Conservation (phyloP, 202 grass and related monocot species). For the Setaria italica region DNA sequence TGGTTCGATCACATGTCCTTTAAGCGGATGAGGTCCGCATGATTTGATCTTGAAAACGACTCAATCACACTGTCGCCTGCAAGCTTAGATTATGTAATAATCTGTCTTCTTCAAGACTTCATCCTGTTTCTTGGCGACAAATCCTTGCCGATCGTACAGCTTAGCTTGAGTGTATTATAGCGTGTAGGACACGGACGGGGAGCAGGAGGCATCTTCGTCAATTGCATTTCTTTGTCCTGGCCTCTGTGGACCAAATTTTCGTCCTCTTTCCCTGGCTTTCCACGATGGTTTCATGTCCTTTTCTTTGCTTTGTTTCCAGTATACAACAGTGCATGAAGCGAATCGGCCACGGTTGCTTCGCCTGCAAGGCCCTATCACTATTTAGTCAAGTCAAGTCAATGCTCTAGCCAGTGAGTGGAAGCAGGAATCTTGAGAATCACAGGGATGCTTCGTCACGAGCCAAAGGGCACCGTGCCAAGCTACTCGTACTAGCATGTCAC, state of each 20-base stretch:
- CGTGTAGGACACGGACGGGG: neutral
- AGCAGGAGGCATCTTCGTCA: constrained; percentile 10
- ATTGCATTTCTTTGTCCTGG: neutral
- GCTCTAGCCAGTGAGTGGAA: constrained; percentile 12
- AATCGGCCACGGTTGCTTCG: constrained; percentile 40
- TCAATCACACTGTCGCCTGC: neutral
- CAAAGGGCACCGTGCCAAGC: neutral
- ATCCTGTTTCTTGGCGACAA: neutral
- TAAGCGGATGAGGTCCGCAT: too few relatives aligned
- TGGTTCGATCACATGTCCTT: too few relatives aligned
- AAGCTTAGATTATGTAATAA: neutral
- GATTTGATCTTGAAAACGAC: too few relatives aligned
- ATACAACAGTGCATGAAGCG: neutral
- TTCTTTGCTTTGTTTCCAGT: neutral
- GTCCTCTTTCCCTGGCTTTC: neutral
- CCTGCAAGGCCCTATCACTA: neutral
- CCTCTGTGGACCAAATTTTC: neutral
- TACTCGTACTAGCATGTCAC: neutral
- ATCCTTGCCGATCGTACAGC: neutral
- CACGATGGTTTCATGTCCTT: neutral
- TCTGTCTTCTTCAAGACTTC: too few relatives aligned
- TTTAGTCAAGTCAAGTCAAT: constrained; percentile 19
- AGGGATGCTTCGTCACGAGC: neutral
- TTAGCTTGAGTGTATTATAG: neutral
- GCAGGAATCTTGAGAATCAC: constrained; percentile 23